Base-by-base conservation (phyloP, 108 stramenopile genomes). In the Cyclostephanos invisitatus region DNA sequence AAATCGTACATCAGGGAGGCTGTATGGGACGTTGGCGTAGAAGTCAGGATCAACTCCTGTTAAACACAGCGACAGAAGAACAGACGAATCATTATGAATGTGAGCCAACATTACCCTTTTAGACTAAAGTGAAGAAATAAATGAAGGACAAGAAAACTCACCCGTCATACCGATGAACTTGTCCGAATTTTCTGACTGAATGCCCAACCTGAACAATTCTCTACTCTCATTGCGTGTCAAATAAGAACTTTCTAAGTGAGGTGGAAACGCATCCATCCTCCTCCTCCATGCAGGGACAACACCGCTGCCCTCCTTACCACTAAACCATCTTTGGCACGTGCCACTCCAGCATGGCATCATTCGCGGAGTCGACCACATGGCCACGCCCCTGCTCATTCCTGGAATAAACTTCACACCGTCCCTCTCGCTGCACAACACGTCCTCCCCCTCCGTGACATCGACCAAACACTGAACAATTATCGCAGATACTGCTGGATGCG, bases 391-490 rank as follows among this genome's bases (percentile, higher is more conserved):
- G 28, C 67, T 50, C 28, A 64, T 57, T 28, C 56, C 56, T 29
- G 56, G 56, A 57, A 57, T 57, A 28, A 27, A 15, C 27, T 17
- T 17, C 17, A 29, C 29, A 17, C 29, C 14, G 10, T 32, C n/a
- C 56, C 27, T 57, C 27, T 57, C 56, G 25, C 56, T 57, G 49
- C 73, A 89, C 68, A 94, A 73, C 24, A 58, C 53, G 53, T 91
- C 86, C 24, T 89, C 81, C 0, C 84, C 76, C 12, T 80, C 64
- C 10, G 80, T 77, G 9, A 89, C 87, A 69, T 95, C 90, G 15
- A 93, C 87, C 68, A 95, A 74, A 11, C 89, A 90, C 58, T 95
- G 88, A 0, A 95, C 91, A 21, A 91, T 83, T 51, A 95, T 61
- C 17, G 84, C 91, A 3, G 83, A 84, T 8, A 92, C 94, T 8